phyloP scores from a whole-genome alignment of 2,329 filamentous ascomycete genomes.

The Pseudonectria foliicola region DNA sequence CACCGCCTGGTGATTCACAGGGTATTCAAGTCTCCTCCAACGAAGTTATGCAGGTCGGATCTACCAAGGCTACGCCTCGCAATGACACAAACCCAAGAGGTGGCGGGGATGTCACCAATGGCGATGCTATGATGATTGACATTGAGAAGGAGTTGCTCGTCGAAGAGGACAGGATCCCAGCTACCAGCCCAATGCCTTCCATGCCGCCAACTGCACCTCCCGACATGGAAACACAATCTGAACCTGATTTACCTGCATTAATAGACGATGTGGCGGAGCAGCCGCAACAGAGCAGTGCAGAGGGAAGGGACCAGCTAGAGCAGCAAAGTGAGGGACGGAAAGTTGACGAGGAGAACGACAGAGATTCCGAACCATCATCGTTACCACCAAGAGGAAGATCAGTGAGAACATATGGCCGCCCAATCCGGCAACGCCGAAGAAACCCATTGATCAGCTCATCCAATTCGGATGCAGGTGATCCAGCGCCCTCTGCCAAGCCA shows the following conservation, averaged over 20 bases:
- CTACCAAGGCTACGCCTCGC: slow-evolving; percentile 28
- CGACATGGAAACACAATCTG: slow-evolving; percentile 16
- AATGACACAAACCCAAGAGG: slow-evolving; percentile 8
- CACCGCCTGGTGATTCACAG: slow-evolving; percentile 18
- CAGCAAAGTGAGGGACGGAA: slow-evolving; percentile 7
- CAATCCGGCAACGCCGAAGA: slow-evolving; percentile 11
- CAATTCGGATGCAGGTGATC: slow-evolving; percentile 18
- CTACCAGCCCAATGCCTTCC: slow-evolving; percentile 30
- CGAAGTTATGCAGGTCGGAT: slow-evolving; percentile 18
- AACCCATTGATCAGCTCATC: slow-evolving; percentile 26
- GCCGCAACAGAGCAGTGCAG: too few species aligned
- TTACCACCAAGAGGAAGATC: slow-evolving; percentile 16
- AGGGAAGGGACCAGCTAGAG: too few species aligned
- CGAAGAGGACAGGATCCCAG: slow-evolving; percentile 32
- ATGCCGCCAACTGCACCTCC: slow-evolving; percentile 18
- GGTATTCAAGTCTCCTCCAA: slow-evolving; percentile 17
- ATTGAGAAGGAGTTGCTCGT: slow-evolving; percentile 10
- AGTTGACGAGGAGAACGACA: slow-evolving; percentile 9
- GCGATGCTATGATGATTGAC: slow-evolving; percentile 5
- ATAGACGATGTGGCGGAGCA: slow-evolving; percentile 7
- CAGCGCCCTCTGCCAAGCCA: slow-evolving; percentile 6
- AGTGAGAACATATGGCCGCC: slow-evolving; percentile 17
- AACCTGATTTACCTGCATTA: slow-evolving; percentile 29
- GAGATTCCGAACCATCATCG: slow-evolving; percentile 24
- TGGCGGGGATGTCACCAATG: slow-evolving; percentile 7